Evolutionary conservation across 371 early-diverging fungal genomes (phyloP), one percentile per base, ranked within the genome.

Genomic region (Mucor indicus): DNA sequence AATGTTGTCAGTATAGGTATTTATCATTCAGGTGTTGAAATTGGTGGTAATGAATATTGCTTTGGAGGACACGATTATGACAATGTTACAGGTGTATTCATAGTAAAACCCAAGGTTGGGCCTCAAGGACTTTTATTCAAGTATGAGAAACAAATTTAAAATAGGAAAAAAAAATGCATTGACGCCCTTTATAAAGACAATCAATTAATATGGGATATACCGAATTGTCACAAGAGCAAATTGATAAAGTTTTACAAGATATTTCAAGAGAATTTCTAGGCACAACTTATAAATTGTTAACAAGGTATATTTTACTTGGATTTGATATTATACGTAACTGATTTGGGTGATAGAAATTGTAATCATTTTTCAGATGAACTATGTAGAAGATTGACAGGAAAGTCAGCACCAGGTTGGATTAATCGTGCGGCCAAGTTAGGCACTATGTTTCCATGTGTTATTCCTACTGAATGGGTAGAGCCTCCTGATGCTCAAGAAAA

Each of bases 361-460:
- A 84, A 84, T 53, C 85, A 84, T 53, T 84, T 82, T 50, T 74
- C 85, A 10, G 70, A 75, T 0, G 81, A 81, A 12, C 55, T 82
- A 35, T 75, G 79, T 40, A 57, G 50, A 43, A 48, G 71, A 40
- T 56, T 84, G 38, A 74, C 77, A 21, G 79, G 80, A 3, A 81
- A 75, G 50, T 36, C 76, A 25, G 62, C 74, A 24, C 85, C 85
- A n/a, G 73, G 67, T 15, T 84, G 84, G 84, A 79, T 84, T 50
- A 84, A 84, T 52, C 72, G 84, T 17, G 84, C 84, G 6, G 84
- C 84, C 13, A 80, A 79, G 48, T 40, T 84, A 17, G 84, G 82
- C 16, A 71, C 81, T 23, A 77, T 82, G 71, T 82, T 84, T 50
- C 84, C 84, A 29, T 84, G 84, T 55, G 79, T 84, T 3, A 75